These are phyloP conservation scores for Neopestalotiopsis clavispora DNA, from an alignment of 2,329 filamentous ascomycete genomes.

Conservation along the genomic window DNA sequence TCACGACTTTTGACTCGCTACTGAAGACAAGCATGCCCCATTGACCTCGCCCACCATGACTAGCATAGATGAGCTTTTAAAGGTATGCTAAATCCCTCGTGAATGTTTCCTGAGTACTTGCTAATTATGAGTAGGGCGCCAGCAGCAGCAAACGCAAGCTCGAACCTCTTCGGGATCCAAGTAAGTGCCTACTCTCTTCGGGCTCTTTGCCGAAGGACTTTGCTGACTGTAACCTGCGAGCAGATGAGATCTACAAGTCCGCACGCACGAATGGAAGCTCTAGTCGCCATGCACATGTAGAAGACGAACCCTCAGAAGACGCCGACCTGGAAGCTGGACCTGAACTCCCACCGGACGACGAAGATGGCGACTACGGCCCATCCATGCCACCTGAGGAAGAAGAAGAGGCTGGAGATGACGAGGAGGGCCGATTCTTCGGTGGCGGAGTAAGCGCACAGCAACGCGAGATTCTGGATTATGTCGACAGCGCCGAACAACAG, in stretches of 20 bases:
- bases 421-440: slow-evolving; percentile 95
- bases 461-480: slow-evolving; percentile 83
- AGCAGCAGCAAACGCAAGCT: slow-evolving; percentile 65
- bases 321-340: slow-evolving; percentile 52
- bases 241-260: slow-evolving; percentile 69
- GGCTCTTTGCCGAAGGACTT: slow-evolving; percentile 4
- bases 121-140: slow-evolving; percentile 37
- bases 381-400: slow-evolving; percentile 59
- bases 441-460: slow-evolving; percentile 85
- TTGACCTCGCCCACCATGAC: slow-evolving; percentile 45
- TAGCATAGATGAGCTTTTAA: slow-evolving; percentile 65
- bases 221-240: not conserved
- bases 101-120: not conserved
- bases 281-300: slow-evolving; percentile 51
- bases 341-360: slow-evolving; percentile 55
- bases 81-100: slow-evolving; percentile 40
- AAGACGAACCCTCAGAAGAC: slow-evolving; percentile 45
- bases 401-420: slow-evolving; percentile 66
- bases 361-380: slow-evolving; percentile 47
- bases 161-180: slow-evolving; percentile 65
- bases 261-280: slow-evolving; percentile 54
- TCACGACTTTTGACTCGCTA: not conserved
- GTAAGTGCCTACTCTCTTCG: slow-evolving; percentile 46
- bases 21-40: not conserved
- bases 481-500: slow-evolving; percentile 61